These are phyloP conservation scores for Lachnum nothofagi DNA, from an alignment of 2,329 filamentous ascomycete genomes.

Conservation along the genomic window DNA sequence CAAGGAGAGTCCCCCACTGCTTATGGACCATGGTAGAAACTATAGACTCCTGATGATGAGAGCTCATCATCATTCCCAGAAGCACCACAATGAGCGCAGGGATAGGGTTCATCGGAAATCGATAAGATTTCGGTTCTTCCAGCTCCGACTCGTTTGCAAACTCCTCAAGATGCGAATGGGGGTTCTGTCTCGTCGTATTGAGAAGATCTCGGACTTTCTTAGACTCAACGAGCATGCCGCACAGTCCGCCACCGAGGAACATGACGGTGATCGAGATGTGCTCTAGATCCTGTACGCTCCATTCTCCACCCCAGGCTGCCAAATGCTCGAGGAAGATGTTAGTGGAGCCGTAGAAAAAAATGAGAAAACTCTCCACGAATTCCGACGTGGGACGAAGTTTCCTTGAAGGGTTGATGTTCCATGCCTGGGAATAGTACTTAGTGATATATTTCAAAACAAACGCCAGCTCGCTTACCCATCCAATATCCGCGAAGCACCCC, in stretches of 20 bases:
- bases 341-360: constrained; percentile 81
- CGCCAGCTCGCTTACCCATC: constrained; percentile 57
- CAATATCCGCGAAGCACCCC: constrained; percentile 82
- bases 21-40: constrained; percentile 86
- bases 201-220: constrained; percentile 61
- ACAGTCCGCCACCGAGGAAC: constrained; percentile 86
- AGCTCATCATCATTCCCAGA: constrained; percentile 90
- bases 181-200: constrained; percentile 41
- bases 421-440: constrained; percentile 50
- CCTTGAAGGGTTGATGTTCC: constrained; percentile 72
- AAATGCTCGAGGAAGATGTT: constrained; percentile 94
- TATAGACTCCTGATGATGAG: constrained; percentile 71
- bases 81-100: constrained; percentile 82
- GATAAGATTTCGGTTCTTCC: constrained; percentile 61
- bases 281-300: constrained; percentile 77
- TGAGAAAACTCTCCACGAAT: constrained; percentile 83
- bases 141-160: constrained; percentile 42
- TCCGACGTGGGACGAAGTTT: constrained; percentile 68
- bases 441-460: neutral
- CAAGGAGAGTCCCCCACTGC: constrained; percentile 84
- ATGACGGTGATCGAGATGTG: constrained; percentile 89
- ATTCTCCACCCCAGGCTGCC: constrained; percentile 62
- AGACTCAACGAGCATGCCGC: constrained; percentile 83
- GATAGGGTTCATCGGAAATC: constrained; percentile 78
- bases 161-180: constrained; percentile 44